phyloP scores from a whole-genome alignment of 805 yeast genomes.

The Yarrowia phangngaensis region DNA sequence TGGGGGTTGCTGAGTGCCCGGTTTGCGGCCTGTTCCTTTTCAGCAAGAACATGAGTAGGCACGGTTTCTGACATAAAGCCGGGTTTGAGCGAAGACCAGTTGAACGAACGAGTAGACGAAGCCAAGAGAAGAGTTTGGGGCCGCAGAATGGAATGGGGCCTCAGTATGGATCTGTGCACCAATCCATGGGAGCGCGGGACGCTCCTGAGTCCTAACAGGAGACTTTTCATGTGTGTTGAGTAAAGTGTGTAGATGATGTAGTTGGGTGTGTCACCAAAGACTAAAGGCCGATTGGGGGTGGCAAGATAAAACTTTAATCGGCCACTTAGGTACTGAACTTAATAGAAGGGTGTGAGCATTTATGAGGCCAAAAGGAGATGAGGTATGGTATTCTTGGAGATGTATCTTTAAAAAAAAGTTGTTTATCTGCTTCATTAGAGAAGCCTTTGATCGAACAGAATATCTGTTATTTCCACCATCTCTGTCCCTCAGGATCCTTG shows the following conservation, averaged over 20 bases:
- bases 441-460: too few species aligned
- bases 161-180: neutral
- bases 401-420: too few species aligned
- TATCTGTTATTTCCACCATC: too few species aligned
- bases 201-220: slow-evolving; percentile 14
- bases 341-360: too few species aligned
- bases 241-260: too few species aligned
- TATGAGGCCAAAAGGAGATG: too few species aligned
- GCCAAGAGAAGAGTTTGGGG: neutral
- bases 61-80: slow-evolving; percentile 25
- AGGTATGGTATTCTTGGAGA: too few species aligned
- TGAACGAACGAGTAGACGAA: neutral
- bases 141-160: neutral
- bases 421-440: too few species aligned
- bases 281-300: slow-evolving; percentile 1
- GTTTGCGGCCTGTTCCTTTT: slow-evolving; percentile 84
- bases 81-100: slow-evolving; percentile 18
- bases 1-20: slow-evolving; percentile 61
- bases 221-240: slow-evolving; percentile 16
- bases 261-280: too few species aligned
- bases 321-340: too few species aligned
- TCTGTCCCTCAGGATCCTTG: too few species aligned
- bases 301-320: slow-evolving; percentile 13
- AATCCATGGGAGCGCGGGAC: slow-evolving; percentile 6
- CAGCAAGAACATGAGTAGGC: slow-evolving; percentile 43